phyloP scores from a whole-genome alignment of 2,329 filamentous ascomycete genomes.

The Elsinoe perseae region DNA sequence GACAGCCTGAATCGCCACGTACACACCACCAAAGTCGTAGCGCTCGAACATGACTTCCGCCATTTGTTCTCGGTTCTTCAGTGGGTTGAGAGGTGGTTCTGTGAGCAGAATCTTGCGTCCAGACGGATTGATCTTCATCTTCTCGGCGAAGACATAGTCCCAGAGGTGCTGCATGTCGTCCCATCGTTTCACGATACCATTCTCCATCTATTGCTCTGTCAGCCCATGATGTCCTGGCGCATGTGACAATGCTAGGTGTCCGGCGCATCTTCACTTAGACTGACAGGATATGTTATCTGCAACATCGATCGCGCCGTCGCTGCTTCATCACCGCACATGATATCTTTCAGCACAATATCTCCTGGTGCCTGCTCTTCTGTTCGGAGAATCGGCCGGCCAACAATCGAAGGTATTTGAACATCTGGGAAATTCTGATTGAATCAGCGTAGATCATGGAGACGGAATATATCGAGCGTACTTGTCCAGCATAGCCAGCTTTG shows the following conservation, averaged over 20 bases:
- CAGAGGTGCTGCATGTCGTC: slow-evolving; percentile 99
- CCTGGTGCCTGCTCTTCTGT: slow-evolving; percentile 74
- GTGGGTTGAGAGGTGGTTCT: slow-evolving; percentile 94
- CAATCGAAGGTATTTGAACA: slow-evolving; percentile 96
- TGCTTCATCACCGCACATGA: slow-evolving; percentile 99
- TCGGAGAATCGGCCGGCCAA: slow-evolving; percentile 93
- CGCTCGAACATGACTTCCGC: slow-evolving; percentile 98
- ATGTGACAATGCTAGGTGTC: no score
- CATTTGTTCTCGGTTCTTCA: slow-evolving; percentile 97
- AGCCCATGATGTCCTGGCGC: background rate
- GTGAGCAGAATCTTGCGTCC: slow-evolving; percentile 96
- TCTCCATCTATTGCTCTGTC: slow-evolving; percentile 69
- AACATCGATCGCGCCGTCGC: slow-evolving; percentile 93
- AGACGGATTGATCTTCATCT: slow-evolving; percentile 83
- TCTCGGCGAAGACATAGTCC: slow-evolving; percentile 98
- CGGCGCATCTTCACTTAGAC: slow-evolving; percentile 24
- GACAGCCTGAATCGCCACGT: slow-evolving; percentile 96
- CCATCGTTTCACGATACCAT: slow-evolving; percentile 99
- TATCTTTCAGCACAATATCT: slow-evolving; percentile 79
- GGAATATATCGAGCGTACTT: slow-evolving; percentile 43
- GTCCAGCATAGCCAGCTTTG: slow-evolving; percentile 97
- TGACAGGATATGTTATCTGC: slow-evolving; percentile 89
- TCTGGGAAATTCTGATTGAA: slow-evolving; percentile 82
- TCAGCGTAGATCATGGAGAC: background rate
- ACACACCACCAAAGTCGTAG: slow-evolving; percentile 92